A percentile compares a stretch with the other conserved stretches of the same genome.
Evolutionary conservation across 2,329 filamentous ascomycete species (phyloP).

Genomic region (Fusarium sp.): DNA sequence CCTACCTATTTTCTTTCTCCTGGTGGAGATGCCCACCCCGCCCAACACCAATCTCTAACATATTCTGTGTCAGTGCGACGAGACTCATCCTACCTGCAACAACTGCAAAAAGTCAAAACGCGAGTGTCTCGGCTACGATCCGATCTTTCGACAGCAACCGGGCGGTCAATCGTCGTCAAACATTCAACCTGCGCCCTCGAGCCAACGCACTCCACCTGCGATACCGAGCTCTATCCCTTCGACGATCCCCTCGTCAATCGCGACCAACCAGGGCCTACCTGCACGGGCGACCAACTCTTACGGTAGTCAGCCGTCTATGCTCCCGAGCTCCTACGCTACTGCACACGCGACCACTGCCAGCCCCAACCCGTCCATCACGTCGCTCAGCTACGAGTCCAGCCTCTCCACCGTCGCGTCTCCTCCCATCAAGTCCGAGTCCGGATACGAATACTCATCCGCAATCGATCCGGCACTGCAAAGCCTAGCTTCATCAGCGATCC

Average conservation of each 20-base stretch:
- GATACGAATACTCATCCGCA: slow-evolving; percentile 68
- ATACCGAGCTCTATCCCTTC: slow-evolving; percentile 43
- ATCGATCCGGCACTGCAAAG: slow-evolving; percentile 76
- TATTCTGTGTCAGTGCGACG: slow-evolving; percentile 77
- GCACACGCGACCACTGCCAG: slow-evolving; percentile 48
- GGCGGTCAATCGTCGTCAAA: slow-evolving; percentile 79
- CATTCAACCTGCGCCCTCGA: slow-evolving; percentile 50
- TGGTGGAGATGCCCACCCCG: slow-evolving; percentile 37
- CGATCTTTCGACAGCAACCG: slow-evolving; percentile 82
- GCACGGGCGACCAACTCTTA: slow-evolving; percentile 55
- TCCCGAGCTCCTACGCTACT: slow-evolving; percentile 57
- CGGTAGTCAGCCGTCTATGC: slow-evolving; percentile 59
- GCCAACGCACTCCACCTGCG: slow-evolving; percentile 50
- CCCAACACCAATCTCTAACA: slow-evolving; percentile 42
- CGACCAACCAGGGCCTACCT: slow-evolving; percentile 40
- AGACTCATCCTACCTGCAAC: slow-evolving; percentile 91
- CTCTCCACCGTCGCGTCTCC: slow-evolving; percentile 47
- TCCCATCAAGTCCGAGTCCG: slow-evolving; percentile 52
- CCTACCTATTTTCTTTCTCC: slow-evolving; percentile 14
- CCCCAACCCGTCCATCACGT: slow-evolving; percentile 46
- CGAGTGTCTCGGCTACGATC: slow-evolving; percentile 87
- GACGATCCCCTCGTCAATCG: slow-evolving; percentile 39
- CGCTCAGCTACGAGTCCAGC: slow-evolving; percentile 51
- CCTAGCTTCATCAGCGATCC: slow-evolving; percentile 38
- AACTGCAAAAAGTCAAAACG: slow-evolving; percentile 92